Percentiles rank a stretch among this genome's conserved stretches.
These are phyloP conservation scores for Rhynchospora pubera DNA, from an alignment of 176 grass and related monocot species.

Conservation along the genomic window DNA sequence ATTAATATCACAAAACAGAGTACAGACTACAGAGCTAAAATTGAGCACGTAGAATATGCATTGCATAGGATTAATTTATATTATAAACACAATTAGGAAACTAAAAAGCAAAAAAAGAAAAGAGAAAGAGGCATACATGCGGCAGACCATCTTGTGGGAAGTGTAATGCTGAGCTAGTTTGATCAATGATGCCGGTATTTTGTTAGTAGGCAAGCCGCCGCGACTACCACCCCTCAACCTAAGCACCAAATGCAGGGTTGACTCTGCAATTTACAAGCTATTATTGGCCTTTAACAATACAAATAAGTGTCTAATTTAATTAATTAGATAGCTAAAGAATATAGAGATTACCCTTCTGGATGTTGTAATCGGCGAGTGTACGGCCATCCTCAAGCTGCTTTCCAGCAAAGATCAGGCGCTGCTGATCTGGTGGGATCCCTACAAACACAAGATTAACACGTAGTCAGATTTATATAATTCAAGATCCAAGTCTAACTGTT, in stretches of 20 bases:
- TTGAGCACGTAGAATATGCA: neutral
- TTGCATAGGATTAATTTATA: neutral
- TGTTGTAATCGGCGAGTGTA: slow-evolving; percentile 85
- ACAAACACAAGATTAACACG: neutral
- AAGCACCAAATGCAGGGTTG: slow-evolving; percentile 66
- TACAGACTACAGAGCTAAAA: neutral
- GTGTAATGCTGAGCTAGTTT: slow-evolving; percentile 54
- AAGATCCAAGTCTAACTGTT: too few relatives aligned
- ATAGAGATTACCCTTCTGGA: slow-evolving; percentile 48
- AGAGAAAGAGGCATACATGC: slow-evolving; percentile 39
- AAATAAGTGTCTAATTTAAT: neutral
- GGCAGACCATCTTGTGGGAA: slow-evolving; percentile 64
- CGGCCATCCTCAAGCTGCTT: slow-evolving; percentile 74
- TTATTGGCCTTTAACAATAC: neutral
- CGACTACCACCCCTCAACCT: slow-evolving; percentile 51
- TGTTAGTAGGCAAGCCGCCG: neutral
- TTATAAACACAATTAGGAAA: neutral
- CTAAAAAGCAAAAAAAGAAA: neutral
- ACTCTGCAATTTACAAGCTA: slow-evolving; percentile 21
- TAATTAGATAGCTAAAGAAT: neutral
- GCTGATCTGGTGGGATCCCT: slow-evolving; percentile 88
- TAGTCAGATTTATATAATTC: too few relatives aligned
- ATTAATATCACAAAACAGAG: neutral
- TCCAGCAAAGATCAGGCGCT: slow-evolving; percentile 71
- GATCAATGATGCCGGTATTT: slow-evolving; percentile 12